A percentile compares a stretch with the other conserved stretches of the same genome.
Conservation (phyloP, 805 yeast genomes). For the Martiniozyma abietophila region DNA sequence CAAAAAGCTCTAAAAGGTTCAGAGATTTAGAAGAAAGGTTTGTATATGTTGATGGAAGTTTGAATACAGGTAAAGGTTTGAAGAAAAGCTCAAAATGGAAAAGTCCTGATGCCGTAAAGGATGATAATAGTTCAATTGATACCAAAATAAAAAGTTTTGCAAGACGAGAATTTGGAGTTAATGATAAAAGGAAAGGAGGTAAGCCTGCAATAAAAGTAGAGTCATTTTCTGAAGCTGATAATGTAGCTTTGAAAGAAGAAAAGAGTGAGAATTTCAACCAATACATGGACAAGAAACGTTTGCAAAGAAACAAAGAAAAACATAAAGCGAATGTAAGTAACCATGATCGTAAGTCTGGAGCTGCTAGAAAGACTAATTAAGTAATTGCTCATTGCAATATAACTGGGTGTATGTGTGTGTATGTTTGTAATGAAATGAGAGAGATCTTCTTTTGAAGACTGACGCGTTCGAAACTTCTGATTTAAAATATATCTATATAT, state of each 20-base stretch:
- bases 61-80: conserved; percentile 16
- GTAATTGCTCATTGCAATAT: background rate
- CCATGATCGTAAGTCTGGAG: conserved; percentile 57
- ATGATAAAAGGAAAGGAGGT: conserved; percentile 11
- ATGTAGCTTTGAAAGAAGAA: background rate
- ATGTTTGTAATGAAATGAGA: too few species aligned
- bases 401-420: too few species aligned
- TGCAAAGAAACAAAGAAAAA: conserved; percentile 39
- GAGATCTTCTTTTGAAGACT: too few species aligned
- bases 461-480: too few species aligned
- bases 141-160: background rate
- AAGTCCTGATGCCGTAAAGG: conserved; percentile 10
- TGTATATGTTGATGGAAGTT: conserved; percentile 32
- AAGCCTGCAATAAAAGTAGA: background rate
- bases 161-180: conserved; percentile 1
- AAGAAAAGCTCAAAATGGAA: conserved; percentile 18
- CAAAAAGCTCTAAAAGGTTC: conserved; percentile 53
- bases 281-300: conserved; percentile 20
- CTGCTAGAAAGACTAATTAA: conserved; percentile 36
- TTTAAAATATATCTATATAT: too few species aligned
- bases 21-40: conserved; percentile 54
- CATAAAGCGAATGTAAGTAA: conserved; percentile 51
- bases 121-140: conserved; percentile 2
- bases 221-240: background rate
- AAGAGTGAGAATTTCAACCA: conserved; percentile 9